phyloP scores from a whole-genome alignment of 1,284 basidiomycete species.

The Tylopilus sp. region DNA sequence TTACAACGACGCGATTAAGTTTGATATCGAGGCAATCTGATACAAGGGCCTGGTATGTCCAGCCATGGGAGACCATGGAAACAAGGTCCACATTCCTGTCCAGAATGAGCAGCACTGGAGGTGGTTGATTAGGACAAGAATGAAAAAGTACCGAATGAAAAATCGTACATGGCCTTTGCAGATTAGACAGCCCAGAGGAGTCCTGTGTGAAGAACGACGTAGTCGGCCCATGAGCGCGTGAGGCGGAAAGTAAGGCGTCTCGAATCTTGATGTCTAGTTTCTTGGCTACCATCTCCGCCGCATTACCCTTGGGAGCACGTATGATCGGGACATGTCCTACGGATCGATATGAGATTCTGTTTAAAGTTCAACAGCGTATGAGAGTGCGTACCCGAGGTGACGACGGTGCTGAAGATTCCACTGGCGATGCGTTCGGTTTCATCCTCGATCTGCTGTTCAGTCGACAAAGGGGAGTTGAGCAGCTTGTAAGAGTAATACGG shows the following conservation, averaged over 20 bases:
- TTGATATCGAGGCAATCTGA: constrained; percentile 98
- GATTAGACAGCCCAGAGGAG: constrained; percentile 62
- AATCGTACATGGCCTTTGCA: constrained; percentile 78
- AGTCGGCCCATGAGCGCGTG: constrained; percentile 54
- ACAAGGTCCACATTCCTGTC: constrained; percentile 96
- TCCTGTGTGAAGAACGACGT: constrained; percentile 70
- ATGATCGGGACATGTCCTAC: constrained; percentile 92
- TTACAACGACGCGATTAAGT: constrained; percentile 90
- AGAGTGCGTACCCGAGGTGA: constrained; percentile 71
- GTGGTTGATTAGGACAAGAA: constrained; percentile 10
- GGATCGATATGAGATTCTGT: neutral
- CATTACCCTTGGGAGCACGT: constrained; percentile 91
- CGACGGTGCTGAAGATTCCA: constrained; percentile 92
- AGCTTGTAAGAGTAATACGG: constrained; percentile 68
- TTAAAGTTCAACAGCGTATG: neutral
- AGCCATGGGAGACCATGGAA: constrained; percentile 94
- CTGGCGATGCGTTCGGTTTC: constrained; percentile 92
- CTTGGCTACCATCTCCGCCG: constrained; percentile 97
- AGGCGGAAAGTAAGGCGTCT: constrained; percentile 85
- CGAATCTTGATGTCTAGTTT: constrained; percentile 92
- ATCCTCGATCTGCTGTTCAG: constrained; percentile 88
- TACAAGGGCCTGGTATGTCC: constrained; percentile 99
- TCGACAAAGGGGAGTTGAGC: constrained; percentile 89
- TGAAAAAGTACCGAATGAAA: neutral
- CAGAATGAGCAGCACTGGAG: constrained; percentile 82